Conservation (phyloP, 106 monocot genomes). For the Apostasia shenzhenica region DNA sequence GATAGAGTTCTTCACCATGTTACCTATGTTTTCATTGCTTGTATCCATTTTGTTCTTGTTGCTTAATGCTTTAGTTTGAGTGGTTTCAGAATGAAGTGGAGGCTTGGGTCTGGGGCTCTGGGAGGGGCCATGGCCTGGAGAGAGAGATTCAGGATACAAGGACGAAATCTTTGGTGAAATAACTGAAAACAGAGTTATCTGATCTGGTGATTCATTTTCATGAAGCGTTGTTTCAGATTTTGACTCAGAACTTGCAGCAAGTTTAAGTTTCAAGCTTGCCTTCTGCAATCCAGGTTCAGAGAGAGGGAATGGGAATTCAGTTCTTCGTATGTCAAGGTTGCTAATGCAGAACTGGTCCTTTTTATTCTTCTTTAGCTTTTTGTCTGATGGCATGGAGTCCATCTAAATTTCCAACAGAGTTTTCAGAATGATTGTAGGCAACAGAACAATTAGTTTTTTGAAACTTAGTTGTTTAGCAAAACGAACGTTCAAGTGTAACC, state of each 20-base stretch:
- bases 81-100: conserved; percentile 1
- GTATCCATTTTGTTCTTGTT: conserved; percentile 7
- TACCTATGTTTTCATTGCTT: background rate
- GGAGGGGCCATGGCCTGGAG: background rate
- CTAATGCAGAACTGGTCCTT: background rate
- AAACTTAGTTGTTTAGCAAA: no score
- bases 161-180: background rate
- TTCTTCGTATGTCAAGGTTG: background rate
- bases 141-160: background rate
- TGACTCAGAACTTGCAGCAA: background rate
- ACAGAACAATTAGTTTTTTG: background rate
- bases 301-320: background rate
- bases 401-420: conserved; percentile 4
- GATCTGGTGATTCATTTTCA: conserved; percentile 2
- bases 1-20: background rate
- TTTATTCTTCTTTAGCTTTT: background rate
- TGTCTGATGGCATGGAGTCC: conserved; percentile 4
- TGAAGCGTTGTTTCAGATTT: background rate
- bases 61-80: conserved; percentile 1
- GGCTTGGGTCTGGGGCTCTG: conserved; percentile 1
- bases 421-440: no score
- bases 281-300: background rate
- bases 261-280: background rate
- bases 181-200: background rate
- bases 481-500: no score